A percentile compares a stretch with the other conserved stretches of the same genome.
Evolutionary conservation across 208 protist genomes (phyloP).

Genomic region (Leishmania braziliensis): DNA sequence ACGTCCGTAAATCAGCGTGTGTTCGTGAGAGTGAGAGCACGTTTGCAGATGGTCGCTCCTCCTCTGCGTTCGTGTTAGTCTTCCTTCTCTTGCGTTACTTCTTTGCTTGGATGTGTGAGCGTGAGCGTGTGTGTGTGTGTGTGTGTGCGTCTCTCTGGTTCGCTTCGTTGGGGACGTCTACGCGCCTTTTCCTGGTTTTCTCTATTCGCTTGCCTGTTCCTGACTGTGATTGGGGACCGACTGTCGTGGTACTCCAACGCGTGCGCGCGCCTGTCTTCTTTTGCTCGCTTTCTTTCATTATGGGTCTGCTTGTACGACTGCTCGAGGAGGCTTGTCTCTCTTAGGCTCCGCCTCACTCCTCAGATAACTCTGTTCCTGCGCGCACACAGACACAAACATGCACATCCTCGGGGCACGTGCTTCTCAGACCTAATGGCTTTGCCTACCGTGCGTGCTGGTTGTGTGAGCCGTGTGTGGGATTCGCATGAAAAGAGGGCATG

Average conservation of each 20-base stretch:
- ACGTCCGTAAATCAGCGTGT: neutral
- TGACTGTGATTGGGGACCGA: neutral
- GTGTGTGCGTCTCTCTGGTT: neutral
- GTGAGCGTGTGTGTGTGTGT: neutral
- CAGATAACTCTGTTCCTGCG: neutral
- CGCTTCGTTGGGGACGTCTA: neutral
- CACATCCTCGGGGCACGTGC: neutral
- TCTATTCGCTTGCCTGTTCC: neutral
- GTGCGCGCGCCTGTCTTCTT: neutral
- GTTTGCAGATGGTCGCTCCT: neutral
- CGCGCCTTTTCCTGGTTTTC: conserved; percentile 10
- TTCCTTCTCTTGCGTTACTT: neutral
- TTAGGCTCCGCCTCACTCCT: neutral
- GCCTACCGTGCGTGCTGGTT: neutral
- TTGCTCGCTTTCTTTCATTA: neutral
- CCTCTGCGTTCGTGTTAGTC: neutral
- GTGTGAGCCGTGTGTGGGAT: neutral
- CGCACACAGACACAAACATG: neutral
- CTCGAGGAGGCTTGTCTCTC: neutral
- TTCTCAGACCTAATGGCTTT: neutral
- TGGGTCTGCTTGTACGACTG: neutral
- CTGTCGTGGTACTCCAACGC: neutral
- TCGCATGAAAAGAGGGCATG: neutral
- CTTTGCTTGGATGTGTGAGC: neutral
- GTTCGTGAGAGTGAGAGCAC: neutral